Percentiles rank a stretch among this genome's conserved stretches.
These are phyloP conservation scores for Galeopsis tetrahit DNA, from an alignment of 257 asterid genomes.

Conservation along the genomic window DNA sequence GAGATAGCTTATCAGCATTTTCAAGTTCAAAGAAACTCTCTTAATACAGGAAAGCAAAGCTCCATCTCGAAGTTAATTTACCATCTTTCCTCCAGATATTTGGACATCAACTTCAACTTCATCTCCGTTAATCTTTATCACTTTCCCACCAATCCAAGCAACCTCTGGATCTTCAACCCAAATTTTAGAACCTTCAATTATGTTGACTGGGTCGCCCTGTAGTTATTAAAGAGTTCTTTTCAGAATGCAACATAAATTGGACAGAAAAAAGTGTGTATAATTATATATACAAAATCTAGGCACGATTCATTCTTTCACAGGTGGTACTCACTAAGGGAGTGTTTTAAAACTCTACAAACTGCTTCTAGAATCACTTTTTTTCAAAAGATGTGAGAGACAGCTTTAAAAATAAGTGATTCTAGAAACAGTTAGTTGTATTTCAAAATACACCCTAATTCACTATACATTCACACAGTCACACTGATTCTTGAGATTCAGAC, in stretches of 20 bases:
- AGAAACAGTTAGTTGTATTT: constrained; percentile 30
- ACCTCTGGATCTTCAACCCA: constrained; percentile 76
- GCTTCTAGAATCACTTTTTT: too few relatives aligned
- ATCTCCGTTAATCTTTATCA: constrained; percentile 59
- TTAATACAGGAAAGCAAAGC: background rate
- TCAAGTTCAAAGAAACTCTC: constrained; percentile 6
- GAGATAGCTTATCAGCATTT: background rate
- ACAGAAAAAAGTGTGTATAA: background rate
- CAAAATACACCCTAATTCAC: constrained; percentile 27
- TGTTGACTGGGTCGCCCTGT: constrained; percentile 75
- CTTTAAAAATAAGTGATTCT: too few relatives aligned
- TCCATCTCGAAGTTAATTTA: constrained; percentile 35
- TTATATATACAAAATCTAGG: background rate
- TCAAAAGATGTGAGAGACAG: too few relatives aligned
- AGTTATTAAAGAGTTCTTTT: constrained; percentile 34
- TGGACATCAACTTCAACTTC: constrained; percentile 61
- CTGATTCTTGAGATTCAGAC: constrained; percentile 7
- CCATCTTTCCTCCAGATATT: constrained; percentile 63
- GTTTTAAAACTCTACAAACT: too few relatives aligned
- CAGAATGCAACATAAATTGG: constrained; percentile 23
- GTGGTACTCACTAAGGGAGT: background rate
- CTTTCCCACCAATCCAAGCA: constrained; percentile 80
- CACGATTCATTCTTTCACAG: constrained; percentile 10
- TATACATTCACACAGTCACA: background rate
- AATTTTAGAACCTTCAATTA: constrained; percentile 76